Evolutionary conservation across 1,284 basidiomycete species (phyloP), one percentile per base, ranked within the genome.

Genomic region (Heliocybe sulcata): DNA sequence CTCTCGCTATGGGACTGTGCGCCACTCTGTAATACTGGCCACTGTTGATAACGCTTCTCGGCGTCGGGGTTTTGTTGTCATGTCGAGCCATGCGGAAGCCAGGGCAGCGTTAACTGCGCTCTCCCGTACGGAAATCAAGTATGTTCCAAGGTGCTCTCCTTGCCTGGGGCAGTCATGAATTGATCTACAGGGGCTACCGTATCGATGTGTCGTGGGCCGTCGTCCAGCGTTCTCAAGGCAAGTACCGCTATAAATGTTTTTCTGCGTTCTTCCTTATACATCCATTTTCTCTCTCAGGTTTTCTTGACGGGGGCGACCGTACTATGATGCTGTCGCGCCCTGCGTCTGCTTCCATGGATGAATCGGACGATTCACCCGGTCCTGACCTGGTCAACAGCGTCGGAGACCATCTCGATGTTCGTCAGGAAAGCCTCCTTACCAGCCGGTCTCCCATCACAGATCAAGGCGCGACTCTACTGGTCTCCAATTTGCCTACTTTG

Each of bases 151-250:
- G 12, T 22, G n/a, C 8, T 45, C 3, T 14, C 23, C 10, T n/a
- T 45, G 20, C 22, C 25, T 50, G 38, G 54, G 23, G 16, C 23
- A 14, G 16, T 25, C 23, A 25, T 25, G 23, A 25, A 45, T 45
- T 8, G 20, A 35, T 50, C 4, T 45, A 22, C 54, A 89, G 86
- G 61, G 85, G 83, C 3, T 83, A 87, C 62, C 72, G 75, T 22
- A 79, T 90, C 47, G 87, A 90, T 63, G 79, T 90, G 53, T 90
- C 87, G 2, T 90, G 87, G 87, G 87, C 87, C 19, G 87, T 90
- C 27, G 87, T 90, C 38, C 87, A 90, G 61, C 84, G 87, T 51
- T 90, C 87, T 55, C 82, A 86, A 76, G 87, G 87, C 85, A 52
- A 22, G 58, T 56, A 19, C 45, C 4, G 25, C n/a, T n/a, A n/a